Base-by-base conservation (phyloP, 257 asterid species). In the Ajuga chamaepitys region DNA sequence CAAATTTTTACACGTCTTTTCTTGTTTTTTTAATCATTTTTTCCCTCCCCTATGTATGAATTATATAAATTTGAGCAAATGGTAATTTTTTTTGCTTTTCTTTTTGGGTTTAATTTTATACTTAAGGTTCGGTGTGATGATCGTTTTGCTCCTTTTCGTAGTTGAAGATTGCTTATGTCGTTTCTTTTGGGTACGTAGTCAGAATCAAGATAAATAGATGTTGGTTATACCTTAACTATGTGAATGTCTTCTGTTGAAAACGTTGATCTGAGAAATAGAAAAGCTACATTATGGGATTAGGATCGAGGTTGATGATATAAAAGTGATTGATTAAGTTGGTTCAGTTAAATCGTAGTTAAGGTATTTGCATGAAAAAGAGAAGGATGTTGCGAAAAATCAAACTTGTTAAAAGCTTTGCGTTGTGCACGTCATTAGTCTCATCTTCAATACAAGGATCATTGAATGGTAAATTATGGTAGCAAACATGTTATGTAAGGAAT, bases 71-170 rank as follows among this genome's bases (percentile, higher is more conserved):
- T n/a, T 9, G 34, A 3, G 40, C 58, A 25, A 47, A n/a, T 44
- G 51, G 28, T 35, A 26, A 51, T 34, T 40, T 35, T 55, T 40
- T 67, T 48, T n/a, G n/a, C n/a, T n/a, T n/a, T n/a, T n/a, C n/a
- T 42, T 40, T 46, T 9, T 46, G 63, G 66, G 70, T 62, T 54
- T 21, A 9, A 62, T 37, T 61, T 34, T 53, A 14, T 64, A 2
- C 8, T 66, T 25, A 45, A 55, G 59, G 51, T 28, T 68, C 48
- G 53, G 67, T 26, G 50, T 30, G 45, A 58, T 35, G 56, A 28
- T 45, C 11, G 1, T 24, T n/a, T 64, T 45, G 42, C 28, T 40
- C 47, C 63, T 62, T 41, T 64, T 68, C 25, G n/a, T 63, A 0
- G 42, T 38, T 55, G 21, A 35, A 45, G 37, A 20, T 66, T 25